phyloP scores from a whole-genome alignment of 495 filamentous ascomycete genomes.

The Margaritispora aquatica region DNA sequence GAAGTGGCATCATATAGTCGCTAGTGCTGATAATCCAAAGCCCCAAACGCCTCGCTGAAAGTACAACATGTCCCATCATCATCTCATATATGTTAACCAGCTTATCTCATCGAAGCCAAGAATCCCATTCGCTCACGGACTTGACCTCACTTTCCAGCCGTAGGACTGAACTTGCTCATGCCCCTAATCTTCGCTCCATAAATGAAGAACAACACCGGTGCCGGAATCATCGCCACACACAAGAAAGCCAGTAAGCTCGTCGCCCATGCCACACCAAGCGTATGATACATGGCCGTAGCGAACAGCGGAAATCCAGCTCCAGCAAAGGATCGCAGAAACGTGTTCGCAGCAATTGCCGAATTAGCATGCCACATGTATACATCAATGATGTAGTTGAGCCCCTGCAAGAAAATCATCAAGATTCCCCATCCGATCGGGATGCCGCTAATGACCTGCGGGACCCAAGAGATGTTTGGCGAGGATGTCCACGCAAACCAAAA shows the following conservation, averaged over 20 bases:
- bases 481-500: constrained; percentile 85
- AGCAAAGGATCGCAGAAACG: constrained; percentile 57
- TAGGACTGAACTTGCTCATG: constrained; percentile 22
- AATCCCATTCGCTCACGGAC: too few species aligned
- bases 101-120: too few species aligned
- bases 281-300: constrained; percentile 56
- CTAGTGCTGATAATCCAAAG: neutral
- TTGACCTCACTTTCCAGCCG: neutral
- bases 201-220: constrained; percentile 65
- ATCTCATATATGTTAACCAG: neutral
- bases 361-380: constrained; percentile 59
- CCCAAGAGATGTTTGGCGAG: constrained; percentile 57
- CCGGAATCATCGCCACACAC: constrained; percentile 56
- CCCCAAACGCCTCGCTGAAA: neutral
- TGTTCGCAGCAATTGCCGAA: constrained; percentile 64
- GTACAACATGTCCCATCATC: neutral
- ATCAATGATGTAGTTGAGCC: constrained; percentile 52
- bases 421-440: constrained; percentile 77
- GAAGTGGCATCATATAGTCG: neutral
- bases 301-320: constrained; percentile 65
- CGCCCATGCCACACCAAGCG: constrained; percentile 61
- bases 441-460: constrained; percentile 64
- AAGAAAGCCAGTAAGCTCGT: constrained; percentile 60
- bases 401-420: constrained; percentile 24
- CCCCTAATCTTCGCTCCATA: constrained; percentile 57